Conservation (phyloP, 768 basidiomycete species). For the Amanita muscaria region DNA sequence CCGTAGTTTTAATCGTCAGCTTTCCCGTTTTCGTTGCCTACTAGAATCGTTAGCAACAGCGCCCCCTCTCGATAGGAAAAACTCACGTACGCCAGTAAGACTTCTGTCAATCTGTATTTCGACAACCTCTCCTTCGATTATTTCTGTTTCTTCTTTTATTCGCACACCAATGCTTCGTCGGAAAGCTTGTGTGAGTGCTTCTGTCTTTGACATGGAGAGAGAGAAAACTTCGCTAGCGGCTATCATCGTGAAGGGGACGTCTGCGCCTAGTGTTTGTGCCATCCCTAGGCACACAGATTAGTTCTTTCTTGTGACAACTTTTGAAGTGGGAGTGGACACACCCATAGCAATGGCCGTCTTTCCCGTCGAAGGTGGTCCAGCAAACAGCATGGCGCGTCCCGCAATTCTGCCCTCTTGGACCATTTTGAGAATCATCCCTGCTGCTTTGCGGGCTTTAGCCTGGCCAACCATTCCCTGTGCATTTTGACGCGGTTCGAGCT, state of each 20-base stretch:
- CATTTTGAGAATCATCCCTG: conserved; percentile 97
- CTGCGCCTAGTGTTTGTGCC: conserved; percentile 89
- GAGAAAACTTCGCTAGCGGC: conserved; percentile 98
- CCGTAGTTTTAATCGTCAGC: conserved; percentile 86
- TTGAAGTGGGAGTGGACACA: conserved; percentile 25
- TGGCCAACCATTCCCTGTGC: conserved; percentile 98
- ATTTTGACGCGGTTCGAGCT: conserved; percentile 81
- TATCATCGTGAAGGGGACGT: conserved; percentile 98
- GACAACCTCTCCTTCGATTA: conserved; percentile 97
- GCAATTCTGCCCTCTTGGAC: conserved; percentile 95
- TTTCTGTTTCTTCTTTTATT: conserved; percentile 95
- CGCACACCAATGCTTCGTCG: conserved; percentile 93
- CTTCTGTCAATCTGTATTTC: conserved; percentile 98
- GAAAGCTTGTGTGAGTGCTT: conserved; percentile 94
- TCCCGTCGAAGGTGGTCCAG: conserved; percentile 93
- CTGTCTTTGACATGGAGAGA: conserved; percentile 89
- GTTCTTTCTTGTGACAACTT: not conserved
- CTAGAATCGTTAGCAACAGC: not conserved
- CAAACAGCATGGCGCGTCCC: conserved; percentile 93
- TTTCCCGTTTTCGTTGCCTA: conserved; percentile 98
- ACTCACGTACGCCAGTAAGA: conserved; percentile 72
- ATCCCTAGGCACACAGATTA: conserved; percentile 48
- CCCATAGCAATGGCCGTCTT: conserved; percentile 98
- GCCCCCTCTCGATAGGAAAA: conserved; percentile 1
- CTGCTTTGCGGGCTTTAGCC: conserved; percentile 91